phyloP scores from a whole-genome alignment of 106 monocot genomes.

The Cymbidium sinense region DNA sequence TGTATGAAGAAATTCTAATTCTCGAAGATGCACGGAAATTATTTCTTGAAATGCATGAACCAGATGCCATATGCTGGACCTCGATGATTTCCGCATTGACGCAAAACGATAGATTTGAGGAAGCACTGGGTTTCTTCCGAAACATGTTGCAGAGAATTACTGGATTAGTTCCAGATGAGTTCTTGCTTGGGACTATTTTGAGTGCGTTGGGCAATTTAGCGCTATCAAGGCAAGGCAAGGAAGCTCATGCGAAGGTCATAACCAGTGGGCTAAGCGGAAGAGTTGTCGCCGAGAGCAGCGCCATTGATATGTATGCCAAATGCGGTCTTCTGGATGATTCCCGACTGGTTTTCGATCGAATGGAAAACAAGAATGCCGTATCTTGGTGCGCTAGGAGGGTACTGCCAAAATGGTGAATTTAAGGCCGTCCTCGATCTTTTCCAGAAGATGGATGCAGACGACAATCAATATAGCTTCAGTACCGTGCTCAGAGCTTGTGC shows the following conservation, averaged over 20 bases:
- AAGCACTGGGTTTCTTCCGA: slow-evolving; percentile 54
- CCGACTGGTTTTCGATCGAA: slow-evolving; percentile 60
- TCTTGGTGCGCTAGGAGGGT: slow-evolving; percentile 89
- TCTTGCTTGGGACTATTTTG: slow-evolving; percentile 57
- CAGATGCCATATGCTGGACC: slow-evolving; percentile 76
- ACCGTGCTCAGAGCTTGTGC: slow-evolving; percentile 83
- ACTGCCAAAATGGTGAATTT: slow-evolving; percentile 59
- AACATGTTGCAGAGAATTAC: slow-evolving; percentile 27
- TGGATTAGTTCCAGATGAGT: slow-evolving; percentile 35
- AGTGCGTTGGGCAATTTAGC: slow-evolving; percentile 64
- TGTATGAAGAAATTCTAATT: slow-evolving; percentile 36
- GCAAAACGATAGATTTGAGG: slow-evolving; percentile 46
- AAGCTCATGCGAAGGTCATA: slow-evolving; percentile 58
- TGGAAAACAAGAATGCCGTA: slow-evolving; percentile 55
- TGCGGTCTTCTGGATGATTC: slow-evolving; percentile 49
- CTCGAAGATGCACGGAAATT: slow-evolving; percentile 31
- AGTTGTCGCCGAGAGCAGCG: slow-evolving; percentile 70
- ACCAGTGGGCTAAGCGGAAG: slow-evolving; percentile 43
- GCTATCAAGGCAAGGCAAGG: slow-evolving; percentile 48
- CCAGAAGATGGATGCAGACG: slow-evolving; percentile 50
- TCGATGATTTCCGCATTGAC: slow-evolving; percentile 62
- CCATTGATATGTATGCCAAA: slow-evolving; percentile 86
- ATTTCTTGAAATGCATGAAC: slow-evolving; percentile 48
- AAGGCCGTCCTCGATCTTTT: slow-evolving; percentile 49
- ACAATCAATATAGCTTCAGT: slow-evolving; percentile 53